Conservation (phyloP, 805 yeast species). For the Yarrowia sp. region DNA sequence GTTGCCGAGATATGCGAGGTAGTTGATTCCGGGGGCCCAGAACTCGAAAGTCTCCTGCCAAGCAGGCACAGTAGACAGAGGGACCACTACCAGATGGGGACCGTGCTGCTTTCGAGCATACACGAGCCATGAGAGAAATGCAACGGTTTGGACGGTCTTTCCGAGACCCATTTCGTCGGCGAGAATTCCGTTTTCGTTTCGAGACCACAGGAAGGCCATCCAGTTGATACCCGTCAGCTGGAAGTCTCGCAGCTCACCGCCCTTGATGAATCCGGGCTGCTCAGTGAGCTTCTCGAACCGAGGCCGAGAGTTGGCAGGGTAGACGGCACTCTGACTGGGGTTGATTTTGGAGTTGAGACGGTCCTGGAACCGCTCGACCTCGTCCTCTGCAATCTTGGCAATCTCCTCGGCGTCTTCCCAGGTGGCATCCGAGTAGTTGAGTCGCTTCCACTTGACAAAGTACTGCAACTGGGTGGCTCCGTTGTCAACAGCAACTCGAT, state of each 20-base stretch:
- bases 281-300: constrained; percentile 78
- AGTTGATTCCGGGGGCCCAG: constrained; percentile 96
- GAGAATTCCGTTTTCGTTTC: constrained; percentile 93
- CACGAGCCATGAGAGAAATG: constrained; percentile 90
- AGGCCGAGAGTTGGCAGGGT: constrained; percentile 70
- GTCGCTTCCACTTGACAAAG: constrained; percentile 88
- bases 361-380: constrained; percentile 78
- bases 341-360: constrained; percentile 79
- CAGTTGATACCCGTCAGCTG: constrained; percentile 97
- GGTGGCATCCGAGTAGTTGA: constrained; percentile 92
- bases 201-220: constrained; percentile 99
- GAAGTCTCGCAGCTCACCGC: constrained; percentile 92
- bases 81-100: constrained; percentile 95
- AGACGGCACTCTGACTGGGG: constrained; percentile 76
- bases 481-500: constrained; percentile 50
- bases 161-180: constrained; percentile 99
- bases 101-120: constrained; percentile 97
- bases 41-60: constrained; percentile 99
- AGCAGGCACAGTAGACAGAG: constrained; percentile 92
- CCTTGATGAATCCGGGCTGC: constrained; percentile 87
- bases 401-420: constrained; percentile 94
- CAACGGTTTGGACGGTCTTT: constrained; percentile 94
- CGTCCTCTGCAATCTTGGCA: constrained; percentile 77
- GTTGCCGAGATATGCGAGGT: constrained; percentile 90
- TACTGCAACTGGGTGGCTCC: constrained; percentile 72